Evolutionary conservation across 2,329 filamentous ascomycete genomes (phyloP).

Genomic region (Trichoderma arundinaceum): DNA sequence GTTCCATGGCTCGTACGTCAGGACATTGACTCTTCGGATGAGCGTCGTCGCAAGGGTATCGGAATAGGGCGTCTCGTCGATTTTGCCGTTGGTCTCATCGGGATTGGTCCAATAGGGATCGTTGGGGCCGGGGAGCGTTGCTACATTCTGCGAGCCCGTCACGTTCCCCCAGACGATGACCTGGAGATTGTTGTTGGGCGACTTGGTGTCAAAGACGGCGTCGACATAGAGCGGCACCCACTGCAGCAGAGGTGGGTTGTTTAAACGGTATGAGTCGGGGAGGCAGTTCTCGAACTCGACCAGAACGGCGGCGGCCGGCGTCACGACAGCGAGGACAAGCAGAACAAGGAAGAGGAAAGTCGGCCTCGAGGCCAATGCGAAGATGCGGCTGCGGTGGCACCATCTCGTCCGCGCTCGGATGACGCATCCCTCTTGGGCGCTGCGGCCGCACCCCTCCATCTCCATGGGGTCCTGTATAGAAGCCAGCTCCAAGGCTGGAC

Average conservation of each 20-base stretch:
- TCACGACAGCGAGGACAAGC: slow-evolving; percentile 46
- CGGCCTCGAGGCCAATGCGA: slow-evolving; percentile 29
- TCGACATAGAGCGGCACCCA: slow-evolving; percentile 78
- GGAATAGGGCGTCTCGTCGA: slow-evolving; percentile 63
- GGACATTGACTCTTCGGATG: slow-evolving; percentile 70
- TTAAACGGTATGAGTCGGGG: slow-evolving; percentile 61
- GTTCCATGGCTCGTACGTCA: slow-evolving; percentile 75
- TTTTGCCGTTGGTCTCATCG: slow-evolving; percentile 73
- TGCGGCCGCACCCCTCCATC: not conserved
- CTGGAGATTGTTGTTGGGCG: slow-evolving; percentile 68
- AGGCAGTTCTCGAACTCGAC: slow-evolving; percentile 88
- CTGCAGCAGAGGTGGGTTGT: slow-evolving; percentile 69
- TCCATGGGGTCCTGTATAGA: slow-evolving; percentile 7
- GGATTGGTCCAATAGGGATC: slow-evolving; percentile 67
- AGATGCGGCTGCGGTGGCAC: not conserved
- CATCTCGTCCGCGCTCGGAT: slow-evolving; percentile 23
- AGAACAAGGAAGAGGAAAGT: slow-evolving; percentile 47
- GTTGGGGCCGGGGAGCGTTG: slow-evolving; percentile 63
- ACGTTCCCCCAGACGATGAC: slow-evolving; percentile 92
- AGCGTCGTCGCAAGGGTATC: slow-evolving; percentile 71
- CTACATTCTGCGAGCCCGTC: slow-evolving; percentile 67
- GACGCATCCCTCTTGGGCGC: slow-evolving; percentile 15
- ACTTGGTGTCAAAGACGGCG: slow-evolving; percentile 70
- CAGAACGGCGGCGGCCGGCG: slow-evolving; percentile 65
- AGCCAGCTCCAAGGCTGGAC: not conserved